These are phyloP conservation scores for Candida dendrica DNA, from an alignment of 805 yeast genomes.

Conservation along the genomic window DNA sequence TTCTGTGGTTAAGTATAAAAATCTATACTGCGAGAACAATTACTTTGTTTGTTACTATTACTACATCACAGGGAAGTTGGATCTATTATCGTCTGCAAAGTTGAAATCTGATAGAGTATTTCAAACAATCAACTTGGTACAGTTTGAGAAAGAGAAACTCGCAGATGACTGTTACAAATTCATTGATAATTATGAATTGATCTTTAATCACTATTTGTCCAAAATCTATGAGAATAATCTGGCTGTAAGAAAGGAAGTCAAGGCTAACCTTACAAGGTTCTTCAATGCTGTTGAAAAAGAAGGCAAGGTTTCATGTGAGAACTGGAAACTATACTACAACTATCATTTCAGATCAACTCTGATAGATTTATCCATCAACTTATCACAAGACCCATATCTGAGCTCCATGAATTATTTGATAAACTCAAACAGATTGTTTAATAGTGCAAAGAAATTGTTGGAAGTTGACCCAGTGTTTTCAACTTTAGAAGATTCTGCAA, in stretches of 20 bases:
- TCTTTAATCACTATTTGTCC: conserved; percentile 14
- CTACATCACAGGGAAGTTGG: conserved; percentile 10
- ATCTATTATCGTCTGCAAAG: conserved; percentile 4
- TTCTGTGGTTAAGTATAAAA: conserved; percentile 8
- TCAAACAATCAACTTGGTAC: conserved; percentile 7
- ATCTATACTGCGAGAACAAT: conserved; percentile 9
- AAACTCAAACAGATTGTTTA: conserved; percentile 22
- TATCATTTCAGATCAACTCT: conserved; percentile 11
- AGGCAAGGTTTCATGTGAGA: conserved; percentile 8
- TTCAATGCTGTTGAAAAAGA: conserved; percentile 14
- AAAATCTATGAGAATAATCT: conserved; percentile 6
- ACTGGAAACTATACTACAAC: conserved; percentile 15
- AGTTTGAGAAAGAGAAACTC: background rate
- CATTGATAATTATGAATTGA: conserved; percentile 17
- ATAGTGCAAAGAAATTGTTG: conserved; percentile 24
- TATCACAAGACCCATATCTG: conserved; percentile 13
- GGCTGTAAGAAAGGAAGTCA: conserved; percentile 2
- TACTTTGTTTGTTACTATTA: conserved; percentile 16
- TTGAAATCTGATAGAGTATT: conserved; percentile 10
- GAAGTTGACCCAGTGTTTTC: conserved; percentile 42
- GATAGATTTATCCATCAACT: conserved; percentile 10
- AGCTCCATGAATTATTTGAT: conserved; percentile 22
- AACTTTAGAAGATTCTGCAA: conserved; percentile 41
- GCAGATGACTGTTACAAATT: background rate
- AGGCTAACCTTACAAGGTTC: conserved; percentile 10